phyloP scores from a whole-genome alignment of 164 flowering plant species.

The Litsea cubeba region DNA sequence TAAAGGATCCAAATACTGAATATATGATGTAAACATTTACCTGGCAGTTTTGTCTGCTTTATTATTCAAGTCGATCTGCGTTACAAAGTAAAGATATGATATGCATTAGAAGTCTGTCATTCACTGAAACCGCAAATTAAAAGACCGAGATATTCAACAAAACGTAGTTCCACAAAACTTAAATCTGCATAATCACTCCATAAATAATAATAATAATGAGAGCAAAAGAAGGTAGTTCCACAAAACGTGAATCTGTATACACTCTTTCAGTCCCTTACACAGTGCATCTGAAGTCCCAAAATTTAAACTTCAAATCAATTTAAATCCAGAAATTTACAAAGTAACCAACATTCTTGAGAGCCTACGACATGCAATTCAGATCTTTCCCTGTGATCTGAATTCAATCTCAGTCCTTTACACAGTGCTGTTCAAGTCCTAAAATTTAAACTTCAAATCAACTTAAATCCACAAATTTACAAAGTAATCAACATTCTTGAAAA shows the following conservation, averaged over 20 bases:
- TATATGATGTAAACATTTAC: background rate
- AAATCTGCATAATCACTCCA: too few species aligned
- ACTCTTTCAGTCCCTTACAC: too few species aligned
- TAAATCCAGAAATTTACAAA: background rate
- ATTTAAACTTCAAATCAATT: background rate
- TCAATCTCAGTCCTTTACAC: too few species aligned
- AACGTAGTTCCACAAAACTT: too few species aligned
- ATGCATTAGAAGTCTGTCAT: background rate
- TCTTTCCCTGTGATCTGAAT: background rate
- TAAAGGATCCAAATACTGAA: background rate
- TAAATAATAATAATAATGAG: too few species aligned
- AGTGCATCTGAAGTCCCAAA: too few species aligned
- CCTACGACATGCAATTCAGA: background rate
- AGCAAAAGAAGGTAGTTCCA: too few species aligned
- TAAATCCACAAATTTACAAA: too few species aligned
- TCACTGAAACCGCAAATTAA: background rate
- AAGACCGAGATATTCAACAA: background rate
- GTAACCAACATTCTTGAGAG: background rate
- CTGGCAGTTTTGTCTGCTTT: background rate
- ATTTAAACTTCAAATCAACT: too few species aligned
- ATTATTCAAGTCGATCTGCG: conserved; percentile 9
- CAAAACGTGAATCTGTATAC: too few species aligned
- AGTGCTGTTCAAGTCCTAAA: too few species aligned
- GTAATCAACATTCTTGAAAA: background rate
- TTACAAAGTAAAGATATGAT: background rate